Evolutionary conservation across 2,329 filamentous ascomycete species (phyloP).

Genomic region (Aschersonia sp.): DNA sequence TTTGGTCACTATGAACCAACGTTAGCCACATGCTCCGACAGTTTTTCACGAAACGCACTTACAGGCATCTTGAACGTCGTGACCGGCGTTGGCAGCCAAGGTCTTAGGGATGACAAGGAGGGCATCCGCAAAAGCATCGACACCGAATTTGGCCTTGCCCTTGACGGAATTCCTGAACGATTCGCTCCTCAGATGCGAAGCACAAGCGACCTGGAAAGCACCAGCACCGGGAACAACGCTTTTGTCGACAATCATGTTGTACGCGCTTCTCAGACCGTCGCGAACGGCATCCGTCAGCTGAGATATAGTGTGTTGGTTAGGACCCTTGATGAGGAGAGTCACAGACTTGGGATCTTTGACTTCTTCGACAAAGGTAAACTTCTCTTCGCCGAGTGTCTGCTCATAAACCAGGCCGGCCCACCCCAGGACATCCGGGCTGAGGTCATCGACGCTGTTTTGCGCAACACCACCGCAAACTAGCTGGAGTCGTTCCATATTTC

Average conservation of each 20-base stretch:
- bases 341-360: slow-evolving; percentile 98
- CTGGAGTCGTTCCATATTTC: slow-evolving; percentile 98
- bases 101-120: slow-evolving; percentile 68
- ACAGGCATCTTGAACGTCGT: slow-evolving; percentile 92
- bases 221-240: slow-evolving; percentile 90
- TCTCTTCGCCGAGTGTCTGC: slow-evolving; percentile 94
- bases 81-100: slow-evolving; percentile 85
- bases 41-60: slow-evolving; percentile 25
- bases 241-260: slow-evolving; percentile 99
- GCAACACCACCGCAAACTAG: slow-evolving; percentile 81
- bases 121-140: slow-evolving; percentile 88
- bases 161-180: slow-evolving; percentile 82
- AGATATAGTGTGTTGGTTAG: slow-evolving; percentile 89
- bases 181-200: slow-evolving; percentile 74
- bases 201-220: slow-evolving; percentile 90
- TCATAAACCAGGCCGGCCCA: slow-evolving; percentile 97
- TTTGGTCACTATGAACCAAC: slow-evolving; percentile 48
- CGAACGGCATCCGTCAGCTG: slow-evolving; percentile 95
- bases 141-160: slow-evolving; percentile 95
- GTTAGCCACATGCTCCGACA: neutral
- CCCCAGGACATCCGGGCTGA: slow-evolving; percentile 75
- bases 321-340: slow-evolving; percentile 93
- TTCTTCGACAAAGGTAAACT: slow-evolving; percentile 97
- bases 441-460: slow-evolving; percentile 93
- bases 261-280: slow-evolving; percentile 88